Evolutionary conservation across 2,329 filamentous ascomycete genomes (phyloP).

Genomic region (Pseudogymnoascus sp.): DNA sequence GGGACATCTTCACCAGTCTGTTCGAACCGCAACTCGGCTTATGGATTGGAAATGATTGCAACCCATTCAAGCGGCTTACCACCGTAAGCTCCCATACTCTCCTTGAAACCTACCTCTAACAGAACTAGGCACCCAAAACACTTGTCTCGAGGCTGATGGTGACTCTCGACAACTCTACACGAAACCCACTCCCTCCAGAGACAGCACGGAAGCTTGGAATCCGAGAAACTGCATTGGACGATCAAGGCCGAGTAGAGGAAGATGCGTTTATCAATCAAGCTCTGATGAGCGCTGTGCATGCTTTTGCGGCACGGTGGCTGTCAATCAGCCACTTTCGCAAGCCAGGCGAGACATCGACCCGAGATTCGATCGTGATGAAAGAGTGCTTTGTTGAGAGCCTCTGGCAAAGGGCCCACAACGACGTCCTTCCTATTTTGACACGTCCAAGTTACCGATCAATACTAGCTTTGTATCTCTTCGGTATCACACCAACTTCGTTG

Average conservation of each 20-base stretch:
- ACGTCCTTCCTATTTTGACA: not conserved
- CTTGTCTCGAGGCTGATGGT: conserved; percentile 5
- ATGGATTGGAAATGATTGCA: conserved; percentile 5
- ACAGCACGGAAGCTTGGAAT: not conserved
- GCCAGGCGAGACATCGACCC: not conserved
- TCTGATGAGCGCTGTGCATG: conserved; percentile 3
- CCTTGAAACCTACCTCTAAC: not conserved
- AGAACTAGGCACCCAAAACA: conserved; percentile 1
- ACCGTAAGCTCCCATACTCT: not conserved
- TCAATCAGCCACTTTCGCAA: not conserved
- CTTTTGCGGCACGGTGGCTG: not conserved
- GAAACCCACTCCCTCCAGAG: not conserved
- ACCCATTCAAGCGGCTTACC: not conserved
- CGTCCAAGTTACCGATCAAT: not conserved
- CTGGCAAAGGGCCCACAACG: not conserved
- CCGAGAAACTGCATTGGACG: not conserved
- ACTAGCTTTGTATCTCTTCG: conserved; percentile 1
- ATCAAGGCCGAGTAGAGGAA: not conserved
- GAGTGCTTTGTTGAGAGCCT: not conserved
- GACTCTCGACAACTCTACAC: not conserved
- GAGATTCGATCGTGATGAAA: not conserved
- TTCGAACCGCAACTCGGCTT: conserved; percentile 1
- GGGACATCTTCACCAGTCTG: not conserved
- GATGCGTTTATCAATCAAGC: not conserved
- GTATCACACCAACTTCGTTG: conserved; percentile 1